Conservation (phyloP, 768 basidiomycete genomes). For the Pulveroboletus sp. region DNA sequence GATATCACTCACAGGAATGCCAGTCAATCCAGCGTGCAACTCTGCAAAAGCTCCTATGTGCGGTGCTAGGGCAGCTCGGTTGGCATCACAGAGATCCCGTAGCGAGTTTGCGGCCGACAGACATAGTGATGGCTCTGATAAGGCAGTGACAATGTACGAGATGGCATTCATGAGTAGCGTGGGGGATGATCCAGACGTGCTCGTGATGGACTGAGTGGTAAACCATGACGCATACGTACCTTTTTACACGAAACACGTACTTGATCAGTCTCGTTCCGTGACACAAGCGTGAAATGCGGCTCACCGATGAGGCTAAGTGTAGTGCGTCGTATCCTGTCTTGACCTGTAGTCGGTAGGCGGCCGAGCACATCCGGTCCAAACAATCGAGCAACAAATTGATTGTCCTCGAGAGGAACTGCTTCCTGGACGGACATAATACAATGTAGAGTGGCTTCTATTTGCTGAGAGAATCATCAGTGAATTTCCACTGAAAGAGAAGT, state of each 20-base stretch:
- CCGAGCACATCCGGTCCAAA: slow-evolving; percentile 74
- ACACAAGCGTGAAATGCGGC: slow-evolving; percentile 13
- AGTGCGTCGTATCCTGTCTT: slow-evolving; percentile 66
- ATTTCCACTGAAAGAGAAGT: background rate
- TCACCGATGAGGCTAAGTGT: slow-evolving; percentile 71
- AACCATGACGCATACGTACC: slow-evolving; percentile 82
- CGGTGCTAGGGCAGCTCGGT: slow-evolving; percentile 74
- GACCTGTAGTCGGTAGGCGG: slow-evolving; percentile 58
- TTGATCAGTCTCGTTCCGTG: background rate
- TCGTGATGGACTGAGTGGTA: slow-evolving; percentile 41
- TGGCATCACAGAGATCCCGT: slow-evolving; percentile 85
- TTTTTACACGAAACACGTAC: slow-evolving; percentile 21
- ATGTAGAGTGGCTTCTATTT: slow-evolving; percentile 82
- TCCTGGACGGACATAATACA: slow-evolving; percentile 86
- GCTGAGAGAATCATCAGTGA: slow-evolving; percentile 39
- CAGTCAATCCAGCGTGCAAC: slow-evolving; percentile 69
- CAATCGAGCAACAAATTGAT: slow-evolving; percentile 51
- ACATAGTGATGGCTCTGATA: slow-evolving; percentile 60
- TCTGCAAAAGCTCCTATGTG: slow-evolving; percentile 84
- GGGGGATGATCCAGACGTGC: slow-evolving; percentile 27
- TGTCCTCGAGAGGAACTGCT: slow-evolving; percentile 62
- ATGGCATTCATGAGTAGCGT: slow-evolving; percentile 61
- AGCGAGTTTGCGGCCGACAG: slow-evolving; percentile 77
- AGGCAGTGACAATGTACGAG: slow-evolving; percentile 63
- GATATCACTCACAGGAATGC: slow-evolving; percentile 57